Conservation (phyloP, 768 basidiomycete genomes). For the Hysterangium stoloniferum region DNA sequence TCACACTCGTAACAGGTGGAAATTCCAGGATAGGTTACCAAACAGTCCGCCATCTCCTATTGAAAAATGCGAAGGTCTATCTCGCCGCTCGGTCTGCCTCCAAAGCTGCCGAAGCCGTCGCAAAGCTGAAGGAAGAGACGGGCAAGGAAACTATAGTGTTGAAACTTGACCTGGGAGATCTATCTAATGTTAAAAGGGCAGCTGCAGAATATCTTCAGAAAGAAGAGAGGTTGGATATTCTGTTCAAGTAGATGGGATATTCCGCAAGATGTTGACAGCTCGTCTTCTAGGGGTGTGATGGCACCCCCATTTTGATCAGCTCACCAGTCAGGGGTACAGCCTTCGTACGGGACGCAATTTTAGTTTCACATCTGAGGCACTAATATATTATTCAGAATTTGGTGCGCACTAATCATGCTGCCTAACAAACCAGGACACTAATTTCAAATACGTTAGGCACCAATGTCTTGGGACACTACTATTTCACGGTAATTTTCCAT, state of each 20-base stretch:
- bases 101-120: constrained; percentile 44
- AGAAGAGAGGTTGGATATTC: constrained; percentile 16
- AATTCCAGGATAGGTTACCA: constrained; percentile 46
- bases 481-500: constrained; percentile 29
- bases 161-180: constrained; percentile 37
- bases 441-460: constrained; percentile 13
- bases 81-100: constrained; percentile 40
- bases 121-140: constrained; percentile 39
- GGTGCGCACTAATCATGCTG: constrained; percentile 24
- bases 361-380: no score
- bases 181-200: constrained; percentile 33
- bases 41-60: constrained; percentile 20
- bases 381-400: not conserved
- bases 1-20: constrained; percentile 25
- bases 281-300: constrained; percentile 28
- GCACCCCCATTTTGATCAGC: constrained; percentile 19
- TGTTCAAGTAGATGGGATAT: constrained; percentile 11
- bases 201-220: constrained; percentile 23
- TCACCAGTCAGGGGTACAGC: constrained; percentile 35
- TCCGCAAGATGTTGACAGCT: no score
- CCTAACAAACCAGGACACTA: constrained; percentile 27
- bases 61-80: constrained; percentile 61
- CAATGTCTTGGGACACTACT: constrained; percentile 30
- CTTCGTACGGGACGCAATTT: constrained; percentile 22
- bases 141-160: constrained; percentile 39